Evolutionary conservation across 169 alveolate genomes (phyloP), one percentile per base, ranked within the genome.

Genomic region (Neospora caninum): DNA sequence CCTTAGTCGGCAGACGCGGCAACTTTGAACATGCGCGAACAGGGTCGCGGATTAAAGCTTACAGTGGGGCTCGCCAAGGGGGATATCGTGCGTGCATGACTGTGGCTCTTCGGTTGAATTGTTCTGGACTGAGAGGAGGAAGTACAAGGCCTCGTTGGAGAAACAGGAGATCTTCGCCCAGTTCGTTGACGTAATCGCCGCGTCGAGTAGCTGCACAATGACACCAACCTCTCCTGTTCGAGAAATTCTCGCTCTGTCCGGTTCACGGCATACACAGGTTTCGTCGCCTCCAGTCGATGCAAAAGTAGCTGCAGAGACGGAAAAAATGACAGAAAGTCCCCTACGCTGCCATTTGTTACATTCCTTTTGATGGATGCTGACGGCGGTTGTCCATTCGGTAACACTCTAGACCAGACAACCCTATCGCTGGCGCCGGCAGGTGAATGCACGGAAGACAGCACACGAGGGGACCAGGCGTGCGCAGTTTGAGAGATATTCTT

Each of bases 151-250:
- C 87, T 27, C 34, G 87, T 22, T 20, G 27, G 87, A 22, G 43
- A 34, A 10, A 25, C 31, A 78, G 53, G 87, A 34, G 45, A 78
- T 34, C n/a, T 78, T 16, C 34, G 41, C 16, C 58, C 58, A 34
- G 87, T 45, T n/a, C 41, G 89, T 41, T 45, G 89, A 25, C 89
- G 89, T 10, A 82, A n/a, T 20, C 89, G 89, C 70, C 89, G 54
- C 41, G 89, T 36, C 27, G 89, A 82, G 89, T 82, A 82, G 38
- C 89, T 82, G 67, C 89, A 82, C 58, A n/a, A n/a, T 49, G 54
- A 16, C 69, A 82, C n/a, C 27, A 6, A 31, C 89, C 41, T 18
- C 89, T 82, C 67, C n/a, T 82, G 89, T 69, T 82, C 69, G 67
- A 36, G 49, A 22, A 82, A 41, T 16, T 45, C 67, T 29, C 54